Base-by-base conservation (phyloP, 192 early-diverging fungal genomes). In the Rhizoclosmatium globosum region DNA sequence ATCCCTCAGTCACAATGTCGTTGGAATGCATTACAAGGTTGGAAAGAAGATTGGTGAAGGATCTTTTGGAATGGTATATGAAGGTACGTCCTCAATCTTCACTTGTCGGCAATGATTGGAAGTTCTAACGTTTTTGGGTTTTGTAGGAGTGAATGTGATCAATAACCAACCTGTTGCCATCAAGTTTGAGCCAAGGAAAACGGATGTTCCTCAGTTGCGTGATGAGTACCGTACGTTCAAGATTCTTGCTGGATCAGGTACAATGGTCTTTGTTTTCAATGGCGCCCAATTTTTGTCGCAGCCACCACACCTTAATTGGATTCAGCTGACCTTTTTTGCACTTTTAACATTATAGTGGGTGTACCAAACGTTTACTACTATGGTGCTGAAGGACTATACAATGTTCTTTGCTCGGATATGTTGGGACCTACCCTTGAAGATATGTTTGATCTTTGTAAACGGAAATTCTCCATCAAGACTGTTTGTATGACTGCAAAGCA, bases 31-130 rank as follows among this genome's bases (percentile, higher is more conserved):
- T 83, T 99, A 94, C 84, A 94, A 93, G 81, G 95, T 98, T 47
- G 96, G 96, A 66, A 94, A 93, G n/a, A 95, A 95, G 85, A 95
- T 99, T 86, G 97, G 96, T 58, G 96, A 98, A 83, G 97, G 97
- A 45, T 94, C 93, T 79, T 99, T 99, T 91, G 97, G 97, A 68
- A 92, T 97, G 86, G 97, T 99, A 74, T 98, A 97, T 82, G 95
- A 99, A 92, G 97, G 97, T 95, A 88, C 57, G 9, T 3, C 11
- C 45, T 42, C 19, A 53, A 45, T 56, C 23, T 21, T 4, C 3
- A n/a, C n/a, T n/a, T 62, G 23, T 41, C 43, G 50, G 50, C 9
- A 23, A 15, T 62, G n/a, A 17, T 53, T 7, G 50, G 17, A 17
- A n/a, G 50, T 9, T 1, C 13, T 19, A 44, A 46, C 38, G 21